These are phyloP conservation scores for Lachnum nothofagi DNA, from an alignment of 2,329 filamentous ascomycete genomes.

Conservation along the genomic window DNA sequence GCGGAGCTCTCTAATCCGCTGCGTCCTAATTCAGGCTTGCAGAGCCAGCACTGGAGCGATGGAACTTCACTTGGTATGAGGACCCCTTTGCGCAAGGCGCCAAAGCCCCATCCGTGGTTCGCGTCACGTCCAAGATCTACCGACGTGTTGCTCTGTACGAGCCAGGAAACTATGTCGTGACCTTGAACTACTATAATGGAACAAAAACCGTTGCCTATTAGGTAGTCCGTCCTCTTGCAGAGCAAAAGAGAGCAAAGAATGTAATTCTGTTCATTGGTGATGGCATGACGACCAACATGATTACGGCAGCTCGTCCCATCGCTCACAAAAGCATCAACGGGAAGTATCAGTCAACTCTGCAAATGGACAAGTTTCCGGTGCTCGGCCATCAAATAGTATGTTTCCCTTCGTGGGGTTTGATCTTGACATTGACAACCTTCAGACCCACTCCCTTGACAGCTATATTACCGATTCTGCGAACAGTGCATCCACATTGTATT, in stretches of 20 bases:
- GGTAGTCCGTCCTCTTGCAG: slow-evolving; percentile 66
- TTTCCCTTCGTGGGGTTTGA: not conserved
- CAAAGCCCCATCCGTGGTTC: slow-evolving; percentile 64
- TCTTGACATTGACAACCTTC: slow-evolving; percentile 1
- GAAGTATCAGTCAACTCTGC: slow-evolving; percentile 70
- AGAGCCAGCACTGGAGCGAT: slow-evolving; percentile 71
- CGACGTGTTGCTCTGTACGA: slow-evolving; percentile 70
- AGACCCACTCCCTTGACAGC: slow-evolving; percentile 75
- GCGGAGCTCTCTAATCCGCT: slow-evolving; percentile 47
- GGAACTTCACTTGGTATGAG: slow-evolving; percentile 82
- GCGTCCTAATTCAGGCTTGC: slow-evolving; percentile 63
- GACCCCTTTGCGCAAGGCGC: slow-evolving; percentile 74
- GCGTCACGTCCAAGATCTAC: slow-evolving; percentile 75
- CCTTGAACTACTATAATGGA: slow-evolving; percentile 68
- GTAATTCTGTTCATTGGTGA: slow-evolving; percentile 79
- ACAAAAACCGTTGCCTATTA: slow-evolving; percentile 69
- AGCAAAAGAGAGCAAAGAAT: slow-evolving; percentile 74
- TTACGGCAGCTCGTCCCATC: slow-evolving; percentile 73
- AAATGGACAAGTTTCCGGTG: slow-evolving; percentile 79
- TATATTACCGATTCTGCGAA: slow-evolving; percentile 88
- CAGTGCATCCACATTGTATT: slow-evolving; percentile 75
- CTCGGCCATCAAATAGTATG: slow-evolving; percentile 73
- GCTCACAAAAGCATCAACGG: slow-evolving; percentile 80
- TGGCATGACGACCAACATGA: slow-evolving; percentile 71
- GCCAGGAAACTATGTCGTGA: slow-evolving; percentile 74